These are phyloP conservation scores for Russula sp. DNA, from an alignment of 768 basidiomycete species.

Conservation along the genomic window DNA sequence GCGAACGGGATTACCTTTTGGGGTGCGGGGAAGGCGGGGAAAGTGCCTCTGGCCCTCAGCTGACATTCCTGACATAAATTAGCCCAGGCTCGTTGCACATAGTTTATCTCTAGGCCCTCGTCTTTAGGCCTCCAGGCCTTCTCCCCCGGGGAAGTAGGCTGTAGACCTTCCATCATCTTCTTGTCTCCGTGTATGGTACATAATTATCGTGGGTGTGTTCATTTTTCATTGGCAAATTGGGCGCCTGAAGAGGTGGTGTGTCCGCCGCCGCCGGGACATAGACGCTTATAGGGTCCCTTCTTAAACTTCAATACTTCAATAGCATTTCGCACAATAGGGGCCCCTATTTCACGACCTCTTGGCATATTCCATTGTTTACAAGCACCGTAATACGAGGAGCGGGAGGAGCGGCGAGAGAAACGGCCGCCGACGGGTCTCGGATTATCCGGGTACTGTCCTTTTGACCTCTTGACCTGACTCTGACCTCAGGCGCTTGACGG, in stretches of 20 bases:
- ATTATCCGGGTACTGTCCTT: background rate
- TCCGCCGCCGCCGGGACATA: background rate
- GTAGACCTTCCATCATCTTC: background rate
- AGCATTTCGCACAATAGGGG: background rate
- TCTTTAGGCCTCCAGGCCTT: too few relatives aligned
- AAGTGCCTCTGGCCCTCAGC: background rate
- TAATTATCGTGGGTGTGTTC: too few relatives aligned
- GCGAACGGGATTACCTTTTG: constrained; percentile 6
- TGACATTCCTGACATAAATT: background rate
- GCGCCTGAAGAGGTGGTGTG: background rate
- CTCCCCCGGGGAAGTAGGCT: too few relatives aligned
- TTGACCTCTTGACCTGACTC: background rate
- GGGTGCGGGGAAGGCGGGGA: constrained; percentile 6
- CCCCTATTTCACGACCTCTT: background rate
- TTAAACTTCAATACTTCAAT: background rate
- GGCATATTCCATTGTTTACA: background rate
- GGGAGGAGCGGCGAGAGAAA: background rate
- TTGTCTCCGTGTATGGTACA: background rate
- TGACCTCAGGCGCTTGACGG: background rate
- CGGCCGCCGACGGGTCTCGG: background rate
- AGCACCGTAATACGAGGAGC: background rate
- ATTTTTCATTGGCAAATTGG: background rate
- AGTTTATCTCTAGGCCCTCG: background rate
- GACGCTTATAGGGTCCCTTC: background rate
- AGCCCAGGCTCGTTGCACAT: background rate